Evolutionary conservation across 768 basidiomycete genomes (phyloP).

Genomic region (Phylloporus sp.): DNA sequence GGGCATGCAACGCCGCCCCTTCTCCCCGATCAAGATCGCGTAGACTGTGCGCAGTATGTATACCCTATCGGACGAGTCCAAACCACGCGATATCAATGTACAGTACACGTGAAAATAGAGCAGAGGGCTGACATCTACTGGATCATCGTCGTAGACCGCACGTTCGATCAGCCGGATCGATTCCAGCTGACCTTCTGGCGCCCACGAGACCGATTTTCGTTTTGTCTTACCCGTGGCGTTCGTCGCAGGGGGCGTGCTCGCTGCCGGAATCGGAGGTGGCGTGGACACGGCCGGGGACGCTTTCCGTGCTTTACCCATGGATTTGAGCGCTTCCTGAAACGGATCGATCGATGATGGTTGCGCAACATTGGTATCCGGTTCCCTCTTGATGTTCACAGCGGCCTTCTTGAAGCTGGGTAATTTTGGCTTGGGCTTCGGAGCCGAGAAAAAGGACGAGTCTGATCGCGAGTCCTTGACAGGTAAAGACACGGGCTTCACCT

Average conservation of each 20-base stretch:
- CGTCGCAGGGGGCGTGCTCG: slow-evolving; percentile 32
- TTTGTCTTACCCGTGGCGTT: slow-evolving; percentile 48
- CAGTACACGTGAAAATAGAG: slow-evolving; percentile 38
- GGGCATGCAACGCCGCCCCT: slow-evolving; percentile 78
- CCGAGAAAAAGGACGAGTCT: slow-evolving; percentile 85
- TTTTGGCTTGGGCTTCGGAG: slow-evolving; percentile 78
- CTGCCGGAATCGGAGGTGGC: slow-evolving; percentile 41
- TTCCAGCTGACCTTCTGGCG: slow-evolving; percentile 68
- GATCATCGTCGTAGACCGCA: slow-evolving; percentile 87
- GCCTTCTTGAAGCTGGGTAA: slow-evolving; percentile 86
- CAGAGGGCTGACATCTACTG: slow-evolving; percentile 70
- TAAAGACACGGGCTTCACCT: slow-evolving; percentile 33
- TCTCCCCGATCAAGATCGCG: slow-evolving; percentile 87
- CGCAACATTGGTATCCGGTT: slow-evolving; percentile 54
- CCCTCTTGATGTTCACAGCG: slow-evolving; percentile 45
- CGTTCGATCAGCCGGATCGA: slow-evolving; percentile 75
- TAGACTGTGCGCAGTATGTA: slow-evolving; percentile 62
- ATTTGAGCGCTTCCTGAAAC: slow-evolving; percentile 78
- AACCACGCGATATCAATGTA: slow-evolving; percentile 48
- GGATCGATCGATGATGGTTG: slow-evolving; percentile 76
- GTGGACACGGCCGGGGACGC: slow-evolving; percentile 60
- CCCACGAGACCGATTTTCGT: slow-evolving; percentile 78
- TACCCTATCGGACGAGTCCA: slow-evolving; percentile 53
- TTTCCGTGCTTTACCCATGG: slow-evolving; percentile 58
- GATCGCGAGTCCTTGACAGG: slow-evolving; percentile 73